Percentiles rank a stretch among this genome's conserved stretches.
Evolutionary conservation across 305 asterid genomes (phyloP).

Genomic region (Fraxinus paxiana): DNA sequence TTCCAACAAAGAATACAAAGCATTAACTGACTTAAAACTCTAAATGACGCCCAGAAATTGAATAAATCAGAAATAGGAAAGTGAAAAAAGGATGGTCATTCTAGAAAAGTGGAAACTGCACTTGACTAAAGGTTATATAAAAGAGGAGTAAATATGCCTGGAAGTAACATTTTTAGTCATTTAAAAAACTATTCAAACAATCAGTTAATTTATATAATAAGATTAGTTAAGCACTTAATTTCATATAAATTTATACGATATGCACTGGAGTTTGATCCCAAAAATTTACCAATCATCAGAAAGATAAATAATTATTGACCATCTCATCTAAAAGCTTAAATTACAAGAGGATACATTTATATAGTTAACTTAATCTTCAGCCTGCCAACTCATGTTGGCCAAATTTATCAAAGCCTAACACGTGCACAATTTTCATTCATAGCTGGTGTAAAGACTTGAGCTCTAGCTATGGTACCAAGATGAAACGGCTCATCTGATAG

Average conservation of each 20-base stretch:
- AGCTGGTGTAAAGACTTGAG: neutral
- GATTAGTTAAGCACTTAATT: neutral
- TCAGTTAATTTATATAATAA: neutral
- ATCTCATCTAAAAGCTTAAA: neutral
- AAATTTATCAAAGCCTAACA: neutral
- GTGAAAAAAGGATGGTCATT: slow-evolving; percentile 6
- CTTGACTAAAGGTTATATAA: neutral
- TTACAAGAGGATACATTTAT: neutral
- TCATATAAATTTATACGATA: neutral
- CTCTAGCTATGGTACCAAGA: neutral
- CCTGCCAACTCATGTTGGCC: neutral
- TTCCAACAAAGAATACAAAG: slow-evolving; percentile 13
- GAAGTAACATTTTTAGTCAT: neutral
- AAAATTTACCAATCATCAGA: neutral
- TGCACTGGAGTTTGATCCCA: neutral
- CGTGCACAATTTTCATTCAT: neutral
- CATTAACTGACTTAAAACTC: neutral
- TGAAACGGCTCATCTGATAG: neutral
- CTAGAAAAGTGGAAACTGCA: slow-evolving; percentile 12
- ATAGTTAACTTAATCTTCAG: neutral
- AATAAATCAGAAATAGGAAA: neutral
- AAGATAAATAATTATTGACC: neutral
- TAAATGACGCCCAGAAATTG: slow-evolving; percentile 19
- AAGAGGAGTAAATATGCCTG: neutral
- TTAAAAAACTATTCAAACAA: neutral